These are phyloP conservation scores for Gossypium arboreum DNA, from an alignment of 345 rosid genomes.

Conservation along the genomic window DNA sequence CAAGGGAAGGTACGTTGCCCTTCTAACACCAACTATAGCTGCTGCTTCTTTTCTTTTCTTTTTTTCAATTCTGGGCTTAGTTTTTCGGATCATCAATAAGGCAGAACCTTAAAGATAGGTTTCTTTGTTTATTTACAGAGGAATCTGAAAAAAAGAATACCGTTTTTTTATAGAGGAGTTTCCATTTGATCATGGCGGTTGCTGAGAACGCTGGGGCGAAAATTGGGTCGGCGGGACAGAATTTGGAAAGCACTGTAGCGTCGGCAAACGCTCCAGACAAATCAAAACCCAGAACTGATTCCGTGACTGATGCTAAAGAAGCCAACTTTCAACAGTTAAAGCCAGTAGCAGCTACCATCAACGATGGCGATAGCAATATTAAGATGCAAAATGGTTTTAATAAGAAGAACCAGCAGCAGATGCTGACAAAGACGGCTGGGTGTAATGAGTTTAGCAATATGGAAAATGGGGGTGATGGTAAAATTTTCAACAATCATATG, in stretches of 20 bases:
- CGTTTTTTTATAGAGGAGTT: conserved; percentile 17
- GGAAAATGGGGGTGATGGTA: conserved; percentile 23
- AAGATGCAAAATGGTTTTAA: conserved; percentile 23
- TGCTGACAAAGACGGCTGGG: conserved; percentile 22
- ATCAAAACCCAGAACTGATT: conserved; percentile 45
- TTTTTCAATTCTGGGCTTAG: too few species aligned
- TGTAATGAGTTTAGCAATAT: conserved; percentile 21
- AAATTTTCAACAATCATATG: conserved; percentile 48
- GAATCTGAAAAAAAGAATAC: conserved; percentile 22
- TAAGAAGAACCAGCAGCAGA: too few species aligned
- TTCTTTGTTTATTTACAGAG: conserved; percentile 39
- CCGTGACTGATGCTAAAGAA: conserved; percentile 20
- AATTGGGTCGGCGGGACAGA: conserved; percentile 59
- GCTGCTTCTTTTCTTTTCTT: too few species aligned
- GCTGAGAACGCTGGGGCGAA: conserved; percentile 82
- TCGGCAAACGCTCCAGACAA: conserved; percentile 45
- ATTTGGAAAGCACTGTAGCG: conserved; percentile 48
- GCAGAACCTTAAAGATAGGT: conserved; percentile 1
- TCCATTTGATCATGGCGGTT: conserved; percentile 72
- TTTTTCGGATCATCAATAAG: conserved; percentile 2
- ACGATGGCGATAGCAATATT: conserved; percentile 24
- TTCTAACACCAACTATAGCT: too few species aligned
- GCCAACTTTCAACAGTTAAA: conserved; percentile 24
- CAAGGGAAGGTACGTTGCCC: too few species aligned
- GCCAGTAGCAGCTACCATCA: conserved; percentile 16